Conservation (phyloP, 202 grass and related monocot species). For the Sporobolus alterniflorus region DNA sequence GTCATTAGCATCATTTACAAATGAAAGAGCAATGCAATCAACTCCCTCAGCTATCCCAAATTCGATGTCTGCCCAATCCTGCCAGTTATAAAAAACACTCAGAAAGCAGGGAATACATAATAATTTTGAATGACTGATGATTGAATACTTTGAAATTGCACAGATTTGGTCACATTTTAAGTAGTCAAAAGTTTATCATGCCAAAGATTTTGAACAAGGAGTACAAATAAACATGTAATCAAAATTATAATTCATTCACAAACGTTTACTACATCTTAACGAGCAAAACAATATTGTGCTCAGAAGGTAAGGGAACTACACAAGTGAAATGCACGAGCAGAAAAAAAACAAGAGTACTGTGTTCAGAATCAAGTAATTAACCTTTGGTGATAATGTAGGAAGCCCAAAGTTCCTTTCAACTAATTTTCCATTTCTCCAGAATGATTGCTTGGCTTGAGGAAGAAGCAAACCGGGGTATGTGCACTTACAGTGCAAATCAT, state of each 20-base stretch:
- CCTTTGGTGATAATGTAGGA: constrained; percentile 70
- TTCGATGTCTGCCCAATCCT: constrained; percentile 82
- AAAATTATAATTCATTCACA: neutral
- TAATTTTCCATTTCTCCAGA: constrained; percentile 70
- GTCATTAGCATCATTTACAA: constrained; percentile 74
- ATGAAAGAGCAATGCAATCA: constrained; percentile 74
- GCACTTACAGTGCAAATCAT: constrained; percentile 67
- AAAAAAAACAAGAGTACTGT: neutral
- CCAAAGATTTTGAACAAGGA: neutral
- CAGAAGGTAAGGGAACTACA: constrained; percentile 6
- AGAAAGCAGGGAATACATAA: constrained; percentile 23
- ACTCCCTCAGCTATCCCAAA: constrained; percentile 75
- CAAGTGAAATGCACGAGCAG: constrained; percentile 16
- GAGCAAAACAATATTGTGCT: neutral
- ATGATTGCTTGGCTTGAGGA: constrained; percentile 72
- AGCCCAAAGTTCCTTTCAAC: constrained; percentile 68
- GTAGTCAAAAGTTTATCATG: constrained; percentile 3
- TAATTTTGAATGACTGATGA: neutral
- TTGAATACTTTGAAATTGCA: neutral
- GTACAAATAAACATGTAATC: neutral
- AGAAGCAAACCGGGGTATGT: constrained; percentile 74
- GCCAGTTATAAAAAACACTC: constrained; percentile 1
- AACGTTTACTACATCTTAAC: neutral
- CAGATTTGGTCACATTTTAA: neutral
- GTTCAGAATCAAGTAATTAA: constrained; percentile 28